These are phyloP conservation scores for Bonia amplexicaulis DNA, from an alignment of 176 grass and related monocot species.

Conservation along the genomic window DNA sequence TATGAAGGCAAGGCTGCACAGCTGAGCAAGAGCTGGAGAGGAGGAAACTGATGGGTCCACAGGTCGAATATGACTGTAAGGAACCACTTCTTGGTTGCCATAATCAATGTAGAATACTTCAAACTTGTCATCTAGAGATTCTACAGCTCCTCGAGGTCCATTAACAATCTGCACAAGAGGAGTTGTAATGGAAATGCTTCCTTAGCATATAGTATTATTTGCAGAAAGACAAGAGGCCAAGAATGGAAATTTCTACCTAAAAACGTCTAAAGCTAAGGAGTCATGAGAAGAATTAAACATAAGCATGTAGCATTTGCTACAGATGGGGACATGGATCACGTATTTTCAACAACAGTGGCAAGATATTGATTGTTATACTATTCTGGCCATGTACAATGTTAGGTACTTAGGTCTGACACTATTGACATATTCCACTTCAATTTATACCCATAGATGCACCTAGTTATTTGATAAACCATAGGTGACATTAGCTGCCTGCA, in stretches of 20 bases:
- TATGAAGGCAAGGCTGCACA: conserved; percentile 81
- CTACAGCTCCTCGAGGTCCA: conserved; percentile 73
- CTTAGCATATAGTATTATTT: neutral
- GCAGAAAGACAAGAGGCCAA: neutral
- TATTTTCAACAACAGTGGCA: neutral
- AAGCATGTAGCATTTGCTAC: neutral
- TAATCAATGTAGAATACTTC: conserved; percentile 99
- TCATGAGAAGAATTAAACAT: neutral
- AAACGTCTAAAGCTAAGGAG: neutral
- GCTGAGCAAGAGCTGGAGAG: conserved; percentile 69
- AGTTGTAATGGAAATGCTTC: neutral
- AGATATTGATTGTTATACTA: neutral
- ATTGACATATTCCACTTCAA: neutral
- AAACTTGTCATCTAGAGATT: conserved; percentile 73
- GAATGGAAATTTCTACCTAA: neutral
- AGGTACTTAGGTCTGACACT: neutral
- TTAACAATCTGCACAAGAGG: conserved; percentile 67
- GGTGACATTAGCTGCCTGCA: neutral
- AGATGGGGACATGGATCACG: neutral
- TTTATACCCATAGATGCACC: neutral
- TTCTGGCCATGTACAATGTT: neutral
- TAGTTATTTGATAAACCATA: neutral
- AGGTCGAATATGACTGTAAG: conserved; percentile 71
- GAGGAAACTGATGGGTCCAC: conserved; percentile 63
- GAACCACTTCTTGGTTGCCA: conserved; percentile 88